Conservation (phyloP, 306 rosid genomes). For the Canavalia ensiformis region DNA sequence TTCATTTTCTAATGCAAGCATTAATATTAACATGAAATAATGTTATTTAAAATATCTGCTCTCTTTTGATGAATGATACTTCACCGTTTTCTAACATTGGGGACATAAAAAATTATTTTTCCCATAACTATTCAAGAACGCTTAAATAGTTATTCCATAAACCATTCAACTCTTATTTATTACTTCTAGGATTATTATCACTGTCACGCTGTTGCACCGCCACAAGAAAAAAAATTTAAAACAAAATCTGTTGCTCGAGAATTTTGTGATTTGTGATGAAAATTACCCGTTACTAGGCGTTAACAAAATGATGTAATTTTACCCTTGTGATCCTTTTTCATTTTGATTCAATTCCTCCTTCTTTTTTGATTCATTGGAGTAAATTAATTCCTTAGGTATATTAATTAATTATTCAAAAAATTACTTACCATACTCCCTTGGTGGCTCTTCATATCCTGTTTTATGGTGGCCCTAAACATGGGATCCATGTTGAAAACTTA, state of each 20-base stretch:
- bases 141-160: background rate
- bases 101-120: background rate
- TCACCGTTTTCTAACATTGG: background rate
- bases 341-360: constrained; percentile 1
- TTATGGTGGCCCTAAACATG: background rate
- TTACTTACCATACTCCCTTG: background rate
- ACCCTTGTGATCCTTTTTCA: constrained; percentile 21
- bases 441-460: background rate
- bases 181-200: background rate
- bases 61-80: background rate
- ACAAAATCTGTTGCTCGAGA: background rate
- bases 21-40: background rate
- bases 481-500: constrained; percentile 6
- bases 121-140: background rate
- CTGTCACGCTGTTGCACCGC: background rate
- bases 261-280: background rate
- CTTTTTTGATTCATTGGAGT: background rate
- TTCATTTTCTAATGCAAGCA: background rate
- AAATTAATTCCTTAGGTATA: background rate
- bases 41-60: background rate
- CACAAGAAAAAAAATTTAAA: background rate
- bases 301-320: background rate
- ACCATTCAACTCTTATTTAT: background rate
- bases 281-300: background rate
- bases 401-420: background rate